These are phyloP conservation scores for Solanum habrochaites DNA, from an alignment of 257 asterid genomes.

Conservation along the genomic window DNA sequence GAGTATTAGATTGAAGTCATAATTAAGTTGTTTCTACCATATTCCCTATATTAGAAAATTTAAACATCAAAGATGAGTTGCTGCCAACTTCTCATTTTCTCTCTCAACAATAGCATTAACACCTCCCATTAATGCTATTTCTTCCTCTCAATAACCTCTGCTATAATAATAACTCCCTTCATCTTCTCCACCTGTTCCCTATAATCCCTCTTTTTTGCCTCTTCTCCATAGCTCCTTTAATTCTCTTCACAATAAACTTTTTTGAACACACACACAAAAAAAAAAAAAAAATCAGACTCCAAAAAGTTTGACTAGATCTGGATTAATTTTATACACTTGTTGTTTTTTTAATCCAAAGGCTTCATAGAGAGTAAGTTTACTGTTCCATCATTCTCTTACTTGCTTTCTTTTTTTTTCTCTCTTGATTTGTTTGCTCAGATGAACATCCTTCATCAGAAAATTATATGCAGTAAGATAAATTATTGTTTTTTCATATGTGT, in stretches of 20 bases:
- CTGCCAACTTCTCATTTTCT: conserved; percentile 12
- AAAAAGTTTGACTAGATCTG: not conserved
- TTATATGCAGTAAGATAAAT: not conserved
- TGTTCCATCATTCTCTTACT: not conserved
- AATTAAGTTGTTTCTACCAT: not conserved
- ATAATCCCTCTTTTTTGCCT: conserved; percentile 1
- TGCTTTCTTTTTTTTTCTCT: not conserved
- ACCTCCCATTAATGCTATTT: conserved; percentile 55
- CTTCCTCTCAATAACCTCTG: conserved; percentile 72
- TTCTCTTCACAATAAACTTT: conserved; percentile 58
- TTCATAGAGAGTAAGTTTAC: not conserved
- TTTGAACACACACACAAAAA: not conserved
- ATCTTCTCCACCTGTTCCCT: not conserved
- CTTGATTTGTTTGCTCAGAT: not conserved
- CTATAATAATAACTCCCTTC: conserved; percentile 44
- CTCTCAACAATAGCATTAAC: conserved; percentile 38
- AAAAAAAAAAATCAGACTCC: not conserved
- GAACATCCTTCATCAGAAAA: not conserved
- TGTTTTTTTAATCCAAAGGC: not conserved
- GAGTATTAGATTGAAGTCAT: not conserved
- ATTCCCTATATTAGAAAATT: conserved; percentile 11
- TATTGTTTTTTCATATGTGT: not conserved
- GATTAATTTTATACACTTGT: not conserved
- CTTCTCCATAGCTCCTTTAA: conserved; percentile 21
- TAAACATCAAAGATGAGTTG: conserved; percentile 15